Evolutionary conservation across 495 filamentous ascomycete species (phyloP).

Genomic region (Daldinia caldariorum): DNA sequence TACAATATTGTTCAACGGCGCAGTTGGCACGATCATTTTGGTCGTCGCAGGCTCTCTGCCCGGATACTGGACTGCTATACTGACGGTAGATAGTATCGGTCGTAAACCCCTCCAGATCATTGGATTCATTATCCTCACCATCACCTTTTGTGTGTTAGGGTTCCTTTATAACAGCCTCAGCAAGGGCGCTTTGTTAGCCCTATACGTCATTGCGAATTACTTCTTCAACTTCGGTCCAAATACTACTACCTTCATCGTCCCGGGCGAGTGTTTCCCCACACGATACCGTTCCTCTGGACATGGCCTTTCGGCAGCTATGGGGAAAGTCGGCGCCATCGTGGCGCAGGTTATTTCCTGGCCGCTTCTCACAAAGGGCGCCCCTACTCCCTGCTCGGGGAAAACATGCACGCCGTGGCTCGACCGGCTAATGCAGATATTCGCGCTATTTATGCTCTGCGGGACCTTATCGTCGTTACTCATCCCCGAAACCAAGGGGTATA

Average conservation of each 20-base stretch:
- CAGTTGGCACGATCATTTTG: slow-evolving; percentile 79
- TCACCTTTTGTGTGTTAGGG: slow-evolving; percentile 76
- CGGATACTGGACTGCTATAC: slow-evolving; percentile 80
- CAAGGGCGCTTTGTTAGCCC: slow-evolving; percentile 66
- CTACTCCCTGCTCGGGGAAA: slow-evolving; percentile 53
- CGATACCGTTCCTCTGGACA: slow-evolving; percentile 86
- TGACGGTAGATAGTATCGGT: slow-evolving; percentile 75
- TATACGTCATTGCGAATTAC: slow-evolving; percentile 84
- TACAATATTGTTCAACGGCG: slow-evolving; percentile 71
- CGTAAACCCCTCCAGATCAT: slow-evolving; percentile 82
- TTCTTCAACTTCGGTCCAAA: slow-evolving; percentile 79
- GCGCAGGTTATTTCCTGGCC: slow-evolving; percentile 65
- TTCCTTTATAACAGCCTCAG: slow-evolving; percentile 69
- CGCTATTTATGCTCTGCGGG: slow-evolving; percentile 78
- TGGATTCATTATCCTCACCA: slow-evolving; percentile 77
- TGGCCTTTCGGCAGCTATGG: slow-evolving; percentile 81
- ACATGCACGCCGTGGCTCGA: slow-evolving; percentile 72
- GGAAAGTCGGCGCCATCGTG: slow-evolving; percentile 83
- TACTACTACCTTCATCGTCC: slow-evolving; percentile 88
- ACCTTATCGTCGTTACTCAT: slow-evolving; percentile 72
- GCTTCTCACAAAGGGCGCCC: slow-evolving; percentile 55
- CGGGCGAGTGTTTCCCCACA: slow-evolving; percentile 90
- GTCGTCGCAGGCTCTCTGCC: slow-evolving; percentile 80
- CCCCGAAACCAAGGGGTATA: slow-evolving; percentile 79
- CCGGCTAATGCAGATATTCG: slow-evolving; percentile 82